These are phyloP conservation scores for Collybia nuda DNA, from an alignment of 768 basidiomycete genomes.

Conservation along the genomic window DNA sequence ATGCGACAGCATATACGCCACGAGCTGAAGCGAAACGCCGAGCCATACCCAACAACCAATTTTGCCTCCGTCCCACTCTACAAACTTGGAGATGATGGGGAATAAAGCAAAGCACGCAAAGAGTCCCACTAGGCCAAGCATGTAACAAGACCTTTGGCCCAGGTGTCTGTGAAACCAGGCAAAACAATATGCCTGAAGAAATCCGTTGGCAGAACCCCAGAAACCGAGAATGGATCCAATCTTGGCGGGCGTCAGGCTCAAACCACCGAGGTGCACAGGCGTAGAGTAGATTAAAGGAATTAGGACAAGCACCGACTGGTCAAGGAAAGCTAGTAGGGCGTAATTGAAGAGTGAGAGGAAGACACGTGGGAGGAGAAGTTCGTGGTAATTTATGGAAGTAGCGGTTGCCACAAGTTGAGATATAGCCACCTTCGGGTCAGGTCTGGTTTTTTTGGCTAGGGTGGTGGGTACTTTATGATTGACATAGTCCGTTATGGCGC, in stretches of 20 bases:
- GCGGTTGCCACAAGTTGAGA: constrained; percentile 4
- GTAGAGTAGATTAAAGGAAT: constrained; percentile 68
- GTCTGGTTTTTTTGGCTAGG: not conserved
- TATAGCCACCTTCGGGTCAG: not conserved
- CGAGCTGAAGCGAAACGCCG: constrained; percentile 39
- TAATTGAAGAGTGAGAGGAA: constrained; percentile 56
- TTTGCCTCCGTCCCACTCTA: constrained; percentile 29
- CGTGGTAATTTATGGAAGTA: constrained; percentile 23
- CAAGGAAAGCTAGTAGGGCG: constrained; percentile 49
- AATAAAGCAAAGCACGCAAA: constrained; percentile 45
- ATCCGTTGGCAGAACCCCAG: constrained; percentile 53
- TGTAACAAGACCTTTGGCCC: constrained; percentile 51
- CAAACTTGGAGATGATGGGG: constrained; percentile 49
- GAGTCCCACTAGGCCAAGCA: constrained; percentile 37
- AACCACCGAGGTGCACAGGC: constrained; percentile 58
- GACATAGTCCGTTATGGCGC: not conserved
- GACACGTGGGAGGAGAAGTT: constrained; percentile 44
- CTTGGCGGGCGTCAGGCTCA: constrained; percentile 53
- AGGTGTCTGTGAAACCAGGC: constrained; percentile 43
- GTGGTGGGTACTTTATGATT: not conserved
- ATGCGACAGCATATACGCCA: constrained; percentile 11
- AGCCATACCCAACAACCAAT: constrained; percentile 37
- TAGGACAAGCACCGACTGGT: constrained; percentile 57
- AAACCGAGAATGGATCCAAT: constrained; percentile 58
- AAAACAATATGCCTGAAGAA: constrained; percentile 56